Evolutionary conservation across 768 basidiomycete species (phyloP).

Genomic region (Panaeolus papilionaceus): DNA sequence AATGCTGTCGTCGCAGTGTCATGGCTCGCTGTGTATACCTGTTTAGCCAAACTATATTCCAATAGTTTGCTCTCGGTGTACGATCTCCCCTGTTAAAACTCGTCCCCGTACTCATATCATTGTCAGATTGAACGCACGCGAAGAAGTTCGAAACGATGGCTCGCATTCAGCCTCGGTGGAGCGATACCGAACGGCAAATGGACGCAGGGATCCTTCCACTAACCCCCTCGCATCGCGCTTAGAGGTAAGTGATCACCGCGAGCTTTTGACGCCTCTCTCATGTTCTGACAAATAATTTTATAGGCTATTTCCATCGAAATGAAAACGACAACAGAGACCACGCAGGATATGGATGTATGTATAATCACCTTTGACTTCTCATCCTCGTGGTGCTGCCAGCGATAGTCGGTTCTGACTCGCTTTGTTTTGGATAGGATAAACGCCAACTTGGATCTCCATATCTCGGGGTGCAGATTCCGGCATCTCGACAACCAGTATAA

Average conservation of each 20-base stretch:
- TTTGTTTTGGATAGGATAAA: not conserved
- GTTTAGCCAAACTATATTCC: constrained; percentile 37
- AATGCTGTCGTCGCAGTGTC: constrained; percentile 27
- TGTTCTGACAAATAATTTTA: not conserved
- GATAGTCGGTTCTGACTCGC: not conserved
- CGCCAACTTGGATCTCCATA: not conserved
- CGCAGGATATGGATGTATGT: constrained; percentile 17
- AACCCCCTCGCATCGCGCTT: not conserved
- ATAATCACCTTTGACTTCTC: not conserved
- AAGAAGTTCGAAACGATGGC: constrained; percentile 27
- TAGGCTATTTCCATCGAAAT: constrained; percentile 24
- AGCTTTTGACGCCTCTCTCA: not conserved
- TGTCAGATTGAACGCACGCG: constrained; percentile 29
- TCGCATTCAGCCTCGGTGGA: constrained; percentile 16
- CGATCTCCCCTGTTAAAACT: constrained; percentile 6
- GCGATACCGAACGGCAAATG: not conserved
- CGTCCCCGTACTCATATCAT: not conserved
- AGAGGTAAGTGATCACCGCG: not conserved
- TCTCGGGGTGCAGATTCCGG: not conserved
- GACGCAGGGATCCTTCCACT: not conserved
- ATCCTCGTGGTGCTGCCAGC: not conserved
- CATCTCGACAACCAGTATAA: not conserved
- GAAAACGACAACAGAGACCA: constrained; percentile 24
- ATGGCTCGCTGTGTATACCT: constrained; percentile 39
- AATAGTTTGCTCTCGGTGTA: constrained; percentile 35